Conservation (phyloP, 1,284 basidiomycete genomes). For the Rhodotorula sp. region DNA sequence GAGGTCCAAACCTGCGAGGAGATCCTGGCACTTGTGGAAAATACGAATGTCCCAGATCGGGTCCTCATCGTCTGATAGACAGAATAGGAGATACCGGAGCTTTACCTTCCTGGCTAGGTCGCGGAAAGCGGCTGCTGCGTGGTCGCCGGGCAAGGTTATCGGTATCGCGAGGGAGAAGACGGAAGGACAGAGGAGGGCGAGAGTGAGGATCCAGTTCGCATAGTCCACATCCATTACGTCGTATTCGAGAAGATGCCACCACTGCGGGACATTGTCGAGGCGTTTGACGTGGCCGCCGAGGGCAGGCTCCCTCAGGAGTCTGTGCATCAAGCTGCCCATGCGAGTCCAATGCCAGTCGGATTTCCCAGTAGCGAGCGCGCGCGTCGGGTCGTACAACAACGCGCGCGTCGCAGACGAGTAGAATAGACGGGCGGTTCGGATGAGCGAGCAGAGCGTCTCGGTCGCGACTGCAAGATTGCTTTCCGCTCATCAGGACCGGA, state of each 20-base stretch:
- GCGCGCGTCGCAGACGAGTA: neutral
- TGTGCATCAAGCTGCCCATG: neutral
- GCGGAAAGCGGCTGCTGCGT: neutral
- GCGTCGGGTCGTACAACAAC: neutral
- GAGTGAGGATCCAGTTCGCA: neutral
- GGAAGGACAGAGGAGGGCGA: neutral
- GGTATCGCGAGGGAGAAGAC: too few relatives aligned
- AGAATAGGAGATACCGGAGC: neutral
- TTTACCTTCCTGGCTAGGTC: slow-evolving; percentile 20
- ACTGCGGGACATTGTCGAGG: neutral
- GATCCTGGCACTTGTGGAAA: too few relatives aligned
- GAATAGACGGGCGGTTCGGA: neutral
- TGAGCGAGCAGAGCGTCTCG: neutral
- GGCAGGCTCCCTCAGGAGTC: neutral
- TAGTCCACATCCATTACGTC: neutral
- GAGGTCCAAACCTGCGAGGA: too few relatives aligned
- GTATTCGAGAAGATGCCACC: neutral
- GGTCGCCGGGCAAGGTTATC: neutral
- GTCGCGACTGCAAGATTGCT: neutral
- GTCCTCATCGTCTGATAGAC: too few relatives aligned
- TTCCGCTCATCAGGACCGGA: neutral
- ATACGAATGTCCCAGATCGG: too few relatives aligned
- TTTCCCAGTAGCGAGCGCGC: neutral
- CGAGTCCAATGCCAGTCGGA: too few relatives aligned
- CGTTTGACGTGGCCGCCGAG: neutral